Base-by-base conservation (phyloP, 1,284 basidiomycete species). In the Porodaedalea pini region DNA sequence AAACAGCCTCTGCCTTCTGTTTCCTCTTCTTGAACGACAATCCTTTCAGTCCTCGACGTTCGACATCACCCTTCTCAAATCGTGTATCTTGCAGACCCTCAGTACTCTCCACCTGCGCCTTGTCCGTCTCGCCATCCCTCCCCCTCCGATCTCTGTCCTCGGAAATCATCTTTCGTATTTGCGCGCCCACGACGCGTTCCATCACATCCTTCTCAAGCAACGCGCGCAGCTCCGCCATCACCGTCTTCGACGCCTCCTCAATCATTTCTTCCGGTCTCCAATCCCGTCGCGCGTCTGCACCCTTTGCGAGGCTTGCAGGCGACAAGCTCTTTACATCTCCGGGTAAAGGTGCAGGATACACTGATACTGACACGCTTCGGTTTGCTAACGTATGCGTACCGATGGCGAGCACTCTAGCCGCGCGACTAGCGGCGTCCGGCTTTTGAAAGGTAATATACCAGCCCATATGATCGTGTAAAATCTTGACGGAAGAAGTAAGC, bases 401-500 rank as follows among this genome's bases (percentile, higher is more conserved):
- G 36, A 75, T 72, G 36, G 73, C 77, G 48, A 88, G 76, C 13
- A 85, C 78, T 66, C 78, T 78, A 1, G 75, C 74, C 0, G 86
- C 85, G 2, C 87, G 78, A 4, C 81, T 77, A 0, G 88, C 88
- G 2, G 78, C 72, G 59, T 82, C 81, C 0, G 73, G 67, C 4
- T 79, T 78, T 48, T 73, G 66, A 65, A 91, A 91, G 2, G 86
- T 86, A 59, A 89, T 78, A 64, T 88, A 90, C 75, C 86, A 83
- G 10, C 80, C 84, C 6, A 74, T 71, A 52, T 80, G 77, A 67
- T 90, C 88, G 60, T 81, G 80, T 1, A 90, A 72, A 25, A 90
- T 74, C 85, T 88, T 19, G 17, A 63, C 37, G 59, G n/a, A 45
- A 49, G 54, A 39, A 37, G 8, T 36, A 34, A 25, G 41, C 25